Conservation (phyloP, 1,284 basidiomycete genomes). For the Leccinum huronense region DNA sequence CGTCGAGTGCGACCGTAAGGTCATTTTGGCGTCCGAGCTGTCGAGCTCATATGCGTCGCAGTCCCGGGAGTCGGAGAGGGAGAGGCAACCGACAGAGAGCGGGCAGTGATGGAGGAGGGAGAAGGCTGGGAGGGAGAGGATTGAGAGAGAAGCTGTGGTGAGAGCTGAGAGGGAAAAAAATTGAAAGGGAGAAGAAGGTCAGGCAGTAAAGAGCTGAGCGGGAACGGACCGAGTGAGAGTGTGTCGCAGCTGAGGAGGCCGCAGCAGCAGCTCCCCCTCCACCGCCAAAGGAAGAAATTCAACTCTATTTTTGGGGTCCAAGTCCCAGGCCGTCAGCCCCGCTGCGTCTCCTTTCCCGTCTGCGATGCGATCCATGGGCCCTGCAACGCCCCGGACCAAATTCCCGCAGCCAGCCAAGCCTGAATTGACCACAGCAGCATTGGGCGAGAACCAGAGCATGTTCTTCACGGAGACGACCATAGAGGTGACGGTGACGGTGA, state of each 20-base stretch:
- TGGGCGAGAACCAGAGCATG: slow-evolving; percentile 13
- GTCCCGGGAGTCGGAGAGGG: slow-evolving; percentile 27
- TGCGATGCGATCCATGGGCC: slow-evolving; percentile 21
- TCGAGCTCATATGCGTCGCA: slow-evolving; percentile 22
- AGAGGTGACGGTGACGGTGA: neutral
- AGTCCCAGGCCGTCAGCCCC: slow-evolving; percentile 32
- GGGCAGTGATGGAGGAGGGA: slow-evolving; percentile 16
- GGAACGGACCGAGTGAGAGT: slow-evolving; percentile 20
- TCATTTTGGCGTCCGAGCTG: slow-evolving; percentile 25
- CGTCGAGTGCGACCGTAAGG: slow-evolving; percentile 30
- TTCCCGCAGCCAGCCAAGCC: slow-evolving; percentile 12
- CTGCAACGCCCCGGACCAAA: slow-evolving; percentile 23
- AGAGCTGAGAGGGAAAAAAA: slow-evolving; percentile 6
- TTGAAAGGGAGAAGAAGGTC: slow-evolving; percentile 5
- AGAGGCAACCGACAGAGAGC: slow-evolving; percentile 24
- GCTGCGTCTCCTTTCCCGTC: slow-evolving; percentile 28
- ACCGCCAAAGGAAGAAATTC: slow-evolving; percentile 18
- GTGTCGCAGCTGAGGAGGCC: slow-evolving; percentile 11
- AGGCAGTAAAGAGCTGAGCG: neutral
- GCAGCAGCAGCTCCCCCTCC: neutral
- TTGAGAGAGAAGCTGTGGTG: slow-evolving; percentile 6
- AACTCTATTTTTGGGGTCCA: slow-evolving; percentile 31
- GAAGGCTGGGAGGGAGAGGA: slow-evolving; percentile 19
- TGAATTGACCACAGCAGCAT: slow-evolving; percentile 14
- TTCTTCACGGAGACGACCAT: neutral